Percentiles rank a stretch among this genome's conserved stretches.
These are phyloP conservation scores for Leccinum insigne DNA, from an alignment of 1,284 basidiomycete genomes.

Conservation along the genomic window DNA sequence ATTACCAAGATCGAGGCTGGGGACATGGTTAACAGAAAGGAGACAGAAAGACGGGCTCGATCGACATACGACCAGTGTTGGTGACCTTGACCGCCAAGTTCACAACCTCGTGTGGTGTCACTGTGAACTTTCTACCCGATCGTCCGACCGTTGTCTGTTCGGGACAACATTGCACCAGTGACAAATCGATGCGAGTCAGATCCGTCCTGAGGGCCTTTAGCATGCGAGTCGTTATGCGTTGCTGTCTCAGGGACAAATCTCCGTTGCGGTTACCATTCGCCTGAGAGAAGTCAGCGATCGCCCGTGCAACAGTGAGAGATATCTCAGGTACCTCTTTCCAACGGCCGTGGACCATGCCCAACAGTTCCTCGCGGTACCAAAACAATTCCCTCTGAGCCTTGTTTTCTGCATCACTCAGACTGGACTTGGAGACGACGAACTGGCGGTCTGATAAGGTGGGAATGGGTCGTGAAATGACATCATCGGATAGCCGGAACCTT, in stretches of 20 bases:
- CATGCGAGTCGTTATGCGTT: conserved; percentile 76
- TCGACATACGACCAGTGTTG: conserved; percentile 55
- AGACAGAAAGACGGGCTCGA: not conserved
- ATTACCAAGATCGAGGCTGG: conserved; percentile 53
- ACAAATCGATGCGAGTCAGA: conserved; percentile 59
- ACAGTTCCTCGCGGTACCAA: conserved; percentile 91
- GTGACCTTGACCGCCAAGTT: conserved; percentile 54
- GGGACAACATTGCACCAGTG: conserved; percentile 41
- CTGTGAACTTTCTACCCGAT: conserved; percentile 43
- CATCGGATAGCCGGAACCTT: conserved; percentile 61
- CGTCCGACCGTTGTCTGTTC: conserved; percentile 31
- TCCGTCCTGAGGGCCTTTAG: conserved; percentile 71
- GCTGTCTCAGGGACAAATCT: conserved; percentile 72
- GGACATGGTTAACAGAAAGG: conserved; percentile 7
- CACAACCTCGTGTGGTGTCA: conserved; percentile 58
- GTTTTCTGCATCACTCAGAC: conserved; percentile 60
- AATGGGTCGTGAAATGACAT: conserved; percentile 65
- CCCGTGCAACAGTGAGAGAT: not conserved
- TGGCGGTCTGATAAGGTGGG: conserved; percentile 89
- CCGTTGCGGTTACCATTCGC: conserved; percentile 75
- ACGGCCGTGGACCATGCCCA: conserved; percentile 62
- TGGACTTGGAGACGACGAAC: conserved; percentile 83
- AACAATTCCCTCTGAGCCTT: conserved; percentile 75
- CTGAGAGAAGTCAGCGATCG: conserved; percentile 39
- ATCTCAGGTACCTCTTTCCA: conserved; percentile 76